Evolutionary conservation across 345 rosid species (phyloP), one percentile per base, ranked within the genome.

Genomic region (Linum lewisii): DNA sequence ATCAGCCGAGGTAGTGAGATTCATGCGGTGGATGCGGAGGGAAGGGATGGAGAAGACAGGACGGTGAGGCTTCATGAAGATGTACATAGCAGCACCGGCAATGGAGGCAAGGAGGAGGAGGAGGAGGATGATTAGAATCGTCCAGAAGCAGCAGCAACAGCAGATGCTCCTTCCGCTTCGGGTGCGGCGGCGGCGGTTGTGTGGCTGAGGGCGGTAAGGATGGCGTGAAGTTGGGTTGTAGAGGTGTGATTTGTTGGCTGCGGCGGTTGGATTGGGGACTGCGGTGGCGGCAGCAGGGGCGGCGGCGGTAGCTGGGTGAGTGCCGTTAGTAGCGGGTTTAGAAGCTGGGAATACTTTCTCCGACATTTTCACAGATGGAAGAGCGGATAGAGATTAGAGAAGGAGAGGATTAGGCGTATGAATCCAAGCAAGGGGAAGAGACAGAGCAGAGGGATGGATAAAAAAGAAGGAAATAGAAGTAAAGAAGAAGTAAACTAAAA

Each of bases 91-190:
- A 19, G 54, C 80, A 5, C 85, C 91, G 47, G 91, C 78, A 19
- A 84, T 87, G 54, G 84, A 78, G 0, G 79, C 81, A 6, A 89
- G 42, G 50, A 93, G 81, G 59, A 86, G 75, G 36, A 90, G 62
- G 64, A 87, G 55, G 14, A 93, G 83, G 51, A 87, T 8, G 19
- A 79, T 7, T 25, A 93, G 82, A 32, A 87, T 67, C 23, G 81
- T 66, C 99, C 99, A 93, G 78, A 90, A 89, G 75, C 88, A 87
- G 59, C 79, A 85, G 63, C 99, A 82, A 61, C 97, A 93, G 79
- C 95, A 83, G 53, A 79, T 65, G 76, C 73, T 81, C 34, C 90
- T 80, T 5, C 83, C 81, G 6, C 89, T 71, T 15, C 75, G 81
- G 65, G 70, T 66, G n/a, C 72, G 73, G 5, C 75, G 80, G 22